Evolutionary conservation across 1,284 basidiomycete species (phyloP).

Genomic region (Puccinia brachypodii): DNA sequence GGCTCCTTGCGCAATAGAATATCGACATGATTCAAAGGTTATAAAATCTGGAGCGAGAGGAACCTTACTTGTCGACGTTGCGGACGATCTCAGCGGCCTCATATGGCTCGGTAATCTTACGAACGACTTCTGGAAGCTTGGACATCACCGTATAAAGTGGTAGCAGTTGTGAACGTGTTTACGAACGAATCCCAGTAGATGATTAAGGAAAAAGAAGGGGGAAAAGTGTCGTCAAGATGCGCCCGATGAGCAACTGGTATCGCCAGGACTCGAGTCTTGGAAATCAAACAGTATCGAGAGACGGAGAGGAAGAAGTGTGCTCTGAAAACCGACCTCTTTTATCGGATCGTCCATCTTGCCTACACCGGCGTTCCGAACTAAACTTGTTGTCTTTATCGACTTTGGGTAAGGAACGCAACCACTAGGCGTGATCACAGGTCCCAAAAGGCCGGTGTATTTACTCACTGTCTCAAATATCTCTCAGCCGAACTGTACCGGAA

Average conservation of each 20-base stretch:
- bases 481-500: no score
- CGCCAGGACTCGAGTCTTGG: no score
- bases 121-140: constrained; percentile 33
- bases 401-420: not conserved
- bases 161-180: no score
- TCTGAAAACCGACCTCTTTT: constrained; percentile 9
- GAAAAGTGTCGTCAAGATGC: not conserved
- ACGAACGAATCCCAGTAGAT: not conserved
- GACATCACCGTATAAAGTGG: no score
- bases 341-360: constrained; percentile 22
- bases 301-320: not conserved
- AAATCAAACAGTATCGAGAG: no score
- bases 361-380: not conserved
- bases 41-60: no score
- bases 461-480: no score
- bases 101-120: constrained; percentile 38
- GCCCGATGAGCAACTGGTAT: no score
- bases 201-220: not conserved
- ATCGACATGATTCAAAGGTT: no score
- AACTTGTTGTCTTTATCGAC: not conserved
- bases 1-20: no score
- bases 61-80: constrained; percentile 31
- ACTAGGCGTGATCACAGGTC: not conserved
- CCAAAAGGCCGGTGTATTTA: no score
- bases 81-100: constrained; percentile 25